Evolutionary conservation across 1,284 basidiomycete species (phyloP), one percentile per base, ranked within the genome.

Genomic region (Ustilago cynodontis): DNA sequence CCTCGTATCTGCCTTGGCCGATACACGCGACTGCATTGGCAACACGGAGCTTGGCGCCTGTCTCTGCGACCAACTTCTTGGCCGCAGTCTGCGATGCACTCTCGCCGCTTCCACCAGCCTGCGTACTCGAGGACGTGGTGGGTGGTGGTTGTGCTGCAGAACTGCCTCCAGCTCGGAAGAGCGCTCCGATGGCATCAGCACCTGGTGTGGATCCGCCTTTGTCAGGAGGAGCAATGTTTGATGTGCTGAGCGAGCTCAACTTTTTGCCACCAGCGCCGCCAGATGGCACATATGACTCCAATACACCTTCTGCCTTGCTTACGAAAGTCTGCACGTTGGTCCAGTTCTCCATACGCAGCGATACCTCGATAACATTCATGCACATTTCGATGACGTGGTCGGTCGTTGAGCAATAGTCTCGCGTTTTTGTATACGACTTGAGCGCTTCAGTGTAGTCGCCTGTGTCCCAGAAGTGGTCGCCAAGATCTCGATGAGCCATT

Each of bases 261-360:
- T 72, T 67, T 57, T 71, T 50, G 89, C 88, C 71, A 91, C 92
- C 73, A 2, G 56, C 64, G 18, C 56, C 52, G 8, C 26, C 64
- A 14, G 57, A 67, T 2, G 76, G 82, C 6, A 86, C 81, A 2
- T 90, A 88, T 2, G 91, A 89, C 53, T 94, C 93, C 29, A 95
- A 88, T 1, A 94, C 93, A 0, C 92, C 91, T 65, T 95, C 94
- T 9, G 94, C 94, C 87, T 96, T 96, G 90, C 92, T 93, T 47
- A 94, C 91, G 83, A 94, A 95, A 3, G 93, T 93, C 18, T 91
- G 89, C 45, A 95, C 90, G 80, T 94, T 93, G 0, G 91, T 88
- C 85, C 93, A 94, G 86, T 93, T 93, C 68, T 90, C 89, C 84
- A 94, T 91, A 85, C 94, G 92, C 64, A 95, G 90, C 33, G 94